A percentile compares a stretch with the other conserved stretches of the same genome.
phyloP scores from a whole-genome alignment of 768 basidiomycete species.

The Boletus patriciae region DNA sequence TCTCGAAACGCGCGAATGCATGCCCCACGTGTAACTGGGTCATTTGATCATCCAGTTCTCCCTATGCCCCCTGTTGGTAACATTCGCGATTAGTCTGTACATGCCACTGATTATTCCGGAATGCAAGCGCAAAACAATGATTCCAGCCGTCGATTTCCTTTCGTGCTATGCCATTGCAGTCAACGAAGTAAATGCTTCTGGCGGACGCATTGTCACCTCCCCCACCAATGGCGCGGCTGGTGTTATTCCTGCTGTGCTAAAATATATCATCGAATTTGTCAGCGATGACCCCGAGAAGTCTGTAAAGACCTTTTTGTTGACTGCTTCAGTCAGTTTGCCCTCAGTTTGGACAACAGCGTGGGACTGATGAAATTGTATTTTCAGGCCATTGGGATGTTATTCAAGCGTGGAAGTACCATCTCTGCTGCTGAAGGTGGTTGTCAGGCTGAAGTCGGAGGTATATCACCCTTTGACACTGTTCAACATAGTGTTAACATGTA shows the following conservation, averaged over 20 bases:
- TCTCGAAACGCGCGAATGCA: constrained; percentile 16
- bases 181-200: constrained; percentile 92
- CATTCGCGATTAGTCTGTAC: neutral
- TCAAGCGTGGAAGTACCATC: constrained; percentile 96
- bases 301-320: constrained; percentile 85
- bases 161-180: constrained; percentile 94
- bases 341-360: neutral
- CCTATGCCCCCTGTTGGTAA: constrained; percentile 77
- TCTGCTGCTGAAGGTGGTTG: constrained; percentile 95
- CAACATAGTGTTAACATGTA: neutral
- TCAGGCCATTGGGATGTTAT: constrained; percentile 90
- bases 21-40: constrained; percentile 59
- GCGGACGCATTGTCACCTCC: constrained; percentile 92
- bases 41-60: constrained; percentile 74
- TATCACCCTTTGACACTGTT: constrained; percentile 10
- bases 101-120: neutral
- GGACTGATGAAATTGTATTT: constrained; percentile 9
- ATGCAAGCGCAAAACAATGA: constrained; percentile 72
- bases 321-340: constrained; percentile 64
- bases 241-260: constrained; percentile 89
- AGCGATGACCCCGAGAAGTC: constrained; percentile 90
- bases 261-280: constrained; percentile 89
- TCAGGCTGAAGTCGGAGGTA: constrained; percentile 93
- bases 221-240: constrained; percentile 94
- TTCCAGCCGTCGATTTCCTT: constrained; percentile 92